A percentile compares a stretch with the other conserved stretches of the same genome.
phyloP scores from a whole-genome alignment of 2,329 filamentous ascomycete genomes.

The Calonectria pteridis region DNA sequence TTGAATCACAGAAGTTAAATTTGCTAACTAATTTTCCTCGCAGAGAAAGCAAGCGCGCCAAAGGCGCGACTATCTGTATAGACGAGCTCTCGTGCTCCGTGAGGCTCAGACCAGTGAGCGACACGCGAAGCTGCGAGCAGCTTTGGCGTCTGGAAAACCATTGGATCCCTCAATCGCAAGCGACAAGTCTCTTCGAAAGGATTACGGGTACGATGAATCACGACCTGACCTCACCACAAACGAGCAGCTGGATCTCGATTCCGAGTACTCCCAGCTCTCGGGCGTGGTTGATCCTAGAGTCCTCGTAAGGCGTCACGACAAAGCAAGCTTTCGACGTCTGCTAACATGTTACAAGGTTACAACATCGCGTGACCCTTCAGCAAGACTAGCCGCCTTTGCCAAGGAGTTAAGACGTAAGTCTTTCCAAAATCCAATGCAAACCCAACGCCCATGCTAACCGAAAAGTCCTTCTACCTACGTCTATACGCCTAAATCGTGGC shows the following conservation, averaged over 20 bases:
- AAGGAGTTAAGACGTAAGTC: conserved; percentile 70
- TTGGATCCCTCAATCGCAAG: conserved; percentile 86
- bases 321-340: no score
- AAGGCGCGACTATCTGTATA: conserved; percentile 77
- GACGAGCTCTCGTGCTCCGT: conserved; percentile 85
- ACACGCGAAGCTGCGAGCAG: conserved; percentile 85
- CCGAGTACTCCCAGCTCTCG: conserved; percentile 92
- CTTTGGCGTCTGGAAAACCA: conserved; percentile 89
- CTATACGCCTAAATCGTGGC: conserved; percentile 90
- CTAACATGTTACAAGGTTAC: no score
- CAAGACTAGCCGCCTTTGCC: conserved; percentile 87
- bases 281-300: conserved; percentile 91
- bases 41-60: conserved; percentile 58
- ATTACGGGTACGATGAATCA: conserved; percentile 95
- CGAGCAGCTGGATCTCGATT: conserved; percentile 81
- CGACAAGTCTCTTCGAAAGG: conserved; percentile 84
- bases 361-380: conserved; percentile 89
- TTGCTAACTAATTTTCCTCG: conserved; percentile 33
- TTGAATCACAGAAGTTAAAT: not conserved
- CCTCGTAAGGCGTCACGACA: no score
- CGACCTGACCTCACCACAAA: conserved; percentile 74
- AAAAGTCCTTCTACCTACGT: conserved; percentile 79
- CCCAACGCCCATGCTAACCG: no score
- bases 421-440: no score
- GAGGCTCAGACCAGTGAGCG: conserved; percentile 96